phyloP scores from a whole-genome alignment of 257 asterid species.

The Solanum lycopersicoides region DNA sequence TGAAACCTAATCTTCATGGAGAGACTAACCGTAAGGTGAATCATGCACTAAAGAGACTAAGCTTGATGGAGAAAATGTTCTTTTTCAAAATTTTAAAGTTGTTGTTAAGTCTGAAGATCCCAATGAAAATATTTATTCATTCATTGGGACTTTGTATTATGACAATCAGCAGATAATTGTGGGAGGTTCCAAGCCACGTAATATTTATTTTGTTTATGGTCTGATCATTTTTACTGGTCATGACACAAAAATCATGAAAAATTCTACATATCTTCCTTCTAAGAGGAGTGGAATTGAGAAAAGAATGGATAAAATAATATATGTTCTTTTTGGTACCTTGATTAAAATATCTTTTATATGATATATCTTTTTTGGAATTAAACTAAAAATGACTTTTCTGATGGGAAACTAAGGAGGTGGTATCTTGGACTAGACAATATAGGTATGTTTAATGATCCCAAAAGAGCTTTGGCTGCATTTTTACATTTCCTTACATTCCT shows the following conservation, averaged over 20 bases:
- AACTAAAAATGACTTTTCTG: too few relatives aligned
- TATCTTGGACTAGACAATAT: too few relatives aligned
- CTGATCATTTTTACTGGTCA: constrained; percentile 81
- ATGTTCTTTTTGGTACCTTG: too few relatives aligned
- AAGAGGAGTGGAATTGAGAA: too few relatives aligned
- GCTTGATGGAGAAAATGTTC: constrained; percentile 22
- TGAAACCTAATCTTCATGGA: constrained; percentile 27
- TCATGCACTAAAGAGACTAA: constrained; percentile 57
- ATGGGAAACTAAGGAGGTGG: too few relatives aligned
- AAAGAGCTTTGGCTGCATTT: too few relatives aligned
- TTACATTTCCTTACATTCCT: too few relatives aligned
- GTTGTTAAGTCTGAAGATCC: constrained; percentile 91
- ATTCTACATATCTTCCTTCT: constrained; percentile 77
- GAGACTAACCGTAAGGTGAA: constrained; percentile 69
- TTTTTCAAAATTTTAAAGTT: constrained; percentile 34
- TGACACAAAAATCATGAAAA: constrained; percentile 93
- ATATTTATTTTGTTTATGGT: constrained; percentile 66
- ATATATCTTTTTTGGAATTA: too few relatives aligned
- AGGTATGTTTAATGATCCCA: too few relatives aligned
- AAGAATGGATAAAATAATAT: too few relatives aligned
- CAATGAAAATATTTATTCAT: constrained; percentile 84
- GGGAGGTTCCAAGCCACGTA: constrained; percentile 72
- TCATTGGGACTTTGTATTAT: constrained; percentile 53
- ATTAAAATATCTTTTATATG: too few relatives aligned
- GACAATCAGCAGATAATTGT: constrained; percentile 57